These are phyloP conservation scores for Gaeumannomyces tritici DNA, from an alignment of 2,329 filamentous ascomycete species.

Conservation along the genomic window DNA sequence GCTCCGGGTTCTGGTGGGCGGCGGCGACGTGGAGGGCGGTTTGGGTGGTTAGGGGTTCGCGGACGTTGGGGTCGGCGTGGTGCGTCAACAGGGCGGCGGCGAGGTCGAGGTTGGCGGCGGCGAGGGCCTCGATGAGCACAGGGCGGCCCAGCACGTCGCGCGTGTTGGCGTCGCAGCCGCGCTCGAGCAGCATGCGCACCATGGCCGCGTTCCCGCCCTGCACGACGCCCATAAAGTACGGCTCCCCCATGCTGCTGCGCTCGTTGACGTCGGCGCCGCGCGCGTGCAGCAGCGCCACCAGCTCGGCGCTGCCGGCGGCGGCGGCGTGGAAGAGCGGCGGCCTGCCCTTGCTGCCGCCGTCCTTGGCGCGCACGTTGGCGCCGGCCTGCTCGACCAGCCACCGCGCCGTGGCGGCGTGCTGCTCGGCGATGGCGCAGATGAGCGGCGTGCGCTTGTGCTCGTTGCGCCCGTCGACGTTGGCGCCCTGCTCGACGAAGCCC, in stretches of 20 bases:
- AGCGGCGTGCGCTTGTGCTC: slow-evolving; percentile 12
- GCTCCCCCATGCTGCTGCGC: slow-evolving; percentile 8
- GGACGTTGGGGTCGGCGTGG: slow-evolving; percentile 21
- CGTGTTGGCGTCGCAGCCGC: slow-evolving; percentile 20
- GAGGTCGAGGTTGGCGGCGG: slow-evolving; percentile 16
- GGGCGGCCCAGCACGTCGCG: slow-evolving; percentile 17
- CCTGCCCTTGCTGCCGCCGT: slow-evolving; percentile 11
- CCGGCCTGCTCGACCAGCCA: slow-evolving; percentile 21
- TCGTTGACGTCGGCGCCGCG: slow-evolving; percentile 24
- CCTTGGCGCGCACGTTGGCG: slow-evolving; percentile 12
- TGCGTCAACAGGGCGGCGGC: slow-evolving; percentile 18
- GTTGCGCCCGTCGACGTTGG: slow-evolving; percentile 12
- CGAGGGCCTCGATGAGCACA: slow-evolving; percentile 20
- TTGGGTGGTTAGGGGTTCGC: slow-evolving; percentile 17
- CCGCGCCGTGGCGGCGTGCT: slow-evolving; percentile 12
- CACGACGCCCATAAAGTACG: slow-evolving; percentile 9
- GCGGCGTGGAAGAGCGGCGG: slow-evolving; percentile 15
- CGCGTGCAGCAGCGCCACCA: slow-evolving; percentile 15
- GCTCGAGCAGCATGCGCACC: slow-evolving; percentile 20
- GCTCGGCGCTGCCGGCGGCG: slow-evolving; percentile 7
- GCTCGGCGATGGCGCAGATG: slow-evolving; percentile 9
- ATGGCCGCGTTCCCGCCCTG: slow-evolving; percentile 15
- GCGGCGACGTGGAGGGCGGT: slow-evolving; percentile 12
- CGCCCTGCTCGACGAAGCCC: slow-evolving; percentile 9
- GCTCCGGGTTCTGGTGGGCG: slow-evolving; percentile 10